phyloP scores from a whole-genome alignment of 805 yeast genomes.

The Zygotorulaspora chibaensis region DNA sequence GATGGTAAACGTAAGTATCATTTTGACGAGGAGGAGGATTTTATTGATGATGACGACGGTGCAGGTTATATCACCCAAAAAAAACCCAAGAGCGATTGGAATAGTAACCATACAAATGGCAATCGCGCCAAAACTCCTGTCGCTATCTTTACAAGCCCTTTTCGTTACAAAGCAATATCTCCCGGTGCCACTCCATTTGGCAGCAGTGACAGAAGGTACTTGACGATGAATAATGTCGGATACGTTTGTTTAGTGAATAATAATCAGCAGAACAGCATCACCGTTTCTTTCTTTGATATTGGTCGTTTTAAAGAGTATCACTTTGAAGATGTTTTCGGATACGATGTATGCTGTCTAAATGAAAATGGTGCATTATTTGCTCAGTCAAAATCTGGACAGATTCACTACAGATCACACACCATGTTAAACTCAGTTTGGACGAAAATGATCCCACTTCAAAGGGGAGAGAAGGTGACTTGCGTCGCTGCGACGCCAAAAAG shows the following conservation, averaged over 20 bases:
- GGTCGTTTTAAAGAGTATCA: constrained; percentile 74
- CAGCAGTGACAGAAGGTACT: constrained; percentile 59
- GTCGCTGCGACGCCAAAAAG: constrained; percentile 61
- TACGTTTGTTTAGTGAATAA: constrained; percentile 74
- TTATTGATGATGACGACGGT: constrained; percentile 62
- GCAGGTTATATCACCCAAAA: constrained; percentile 40
- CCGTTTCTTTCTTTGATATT: constrained; percentile 82
- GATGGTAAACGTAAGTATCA: constrained; percentile 26
- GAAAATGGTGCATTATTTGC: constrained; percentile 64
- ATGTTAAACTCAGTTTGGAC: constrained; percentile 69
- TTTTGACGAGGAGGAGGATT: constrained; percentile 46
- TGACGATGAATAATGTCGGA: constrained; percentile 77
- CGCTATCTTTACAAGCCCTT: constrained; percentile 9
- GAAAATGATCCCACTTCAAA: constrained; percentile 46
- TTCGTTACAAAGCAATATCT: constrained; percentile 59
- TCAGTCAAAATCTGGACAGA: constrained; percentile 41
- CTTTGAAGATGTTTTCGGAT: constrained; percentile 69
- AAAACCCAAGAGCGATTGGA: constrained; percentile 12
- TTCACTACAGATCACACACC: constrained; percentile 69
- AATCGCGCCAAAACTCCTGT: background rate
- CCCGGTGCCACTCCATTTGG: constrained; percentile 88
- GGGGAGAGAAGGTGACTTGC: constrained; percentile 58
- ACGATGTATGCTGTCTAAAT: constrained; percentile 72
- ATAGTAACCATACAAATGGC: background rate
- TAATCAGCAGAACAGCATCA: constrained; percentile 59